Evolutionary conservation across 805 yeast species (phyloP), one percentile per base, ranked within the genome.

Genomic region (Ogataea neopini): DNA sequence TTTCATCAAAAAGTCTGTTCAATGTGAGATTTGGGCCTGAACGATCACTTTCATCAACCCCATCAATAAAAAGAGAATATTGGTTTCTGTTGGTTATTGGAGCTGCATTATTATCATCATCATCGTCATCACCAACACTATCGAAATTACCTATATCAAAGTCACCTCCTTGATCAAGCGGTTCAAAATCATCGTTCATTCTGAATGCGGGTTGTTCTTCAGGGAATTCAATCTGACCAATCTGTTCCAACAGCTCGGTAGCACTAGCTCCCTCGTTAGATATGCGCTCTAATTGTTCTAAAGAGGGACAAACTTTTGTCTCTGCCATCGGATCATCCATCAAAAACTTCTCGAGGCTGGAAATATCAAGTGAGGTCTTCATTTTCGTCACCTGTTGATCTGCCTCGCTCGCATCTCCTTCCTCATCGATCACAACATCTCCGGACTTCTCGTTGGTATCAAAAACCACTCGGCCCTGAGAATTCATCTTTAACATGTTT

Each of bases 281-380:
- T 9, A 65, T 59, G 19, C 45, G 66, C 50, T 80, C 76, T 41
- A 88, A 67, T 49, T 83, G 82, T 6, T 68, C 73, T 52, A 88
- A 70, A 0, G 96, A 86, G 0, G 95, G 92, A 54, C 96, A 87
- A 1, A 90, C 70, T 14, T 75, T 69, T 8, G 64, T 42, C 3
- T 49, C 54, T 6, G 67, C 64, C 3, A 70, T 50, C 13, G 63
- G 59, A 17, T 39, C 37, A 1, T 57, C 62, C 10, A 64, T 61
- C 7, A 48, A 14, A 14, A 50, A 44, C 5, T 29, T 30, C 1
- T 48, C 46, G 11, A 57, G 43, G 18, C 44, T 45, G 18, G 51
- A 8, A 28, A 54, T 44, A 20, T 55, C 45, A n/a, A 45, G 37
- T 8, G 30, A 9, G 10, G 10, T 22, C 25, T 22, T 22, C 25